phyloP scores from a whole-genome alignment of 148 eudicot species.

The Rhododendron molle region DNA sequence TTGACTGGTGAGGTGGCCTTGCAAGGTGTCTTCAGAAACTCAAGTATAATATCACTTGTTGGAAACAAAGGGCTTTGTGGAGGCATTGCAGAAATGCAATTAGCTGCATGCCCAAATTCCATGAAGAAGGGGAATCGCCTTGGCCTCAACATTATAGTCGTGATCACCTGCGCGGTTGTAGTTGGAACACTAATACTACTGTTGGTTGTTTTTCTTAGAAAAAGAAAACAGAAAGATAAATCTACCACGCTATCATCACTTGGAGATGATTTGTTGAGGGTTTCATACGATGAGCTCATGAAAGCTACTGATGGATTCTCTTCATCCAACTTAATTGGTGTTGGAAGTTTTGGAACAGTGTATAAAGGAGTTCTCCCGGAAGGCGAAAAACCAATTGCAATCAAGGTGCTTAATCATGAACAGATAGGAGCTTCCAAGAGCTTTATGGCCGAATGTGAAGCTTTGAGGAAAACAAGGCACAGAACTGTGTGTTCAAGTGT shows the following conservation, averaged over 20 bases:
- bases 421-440: not conserved
- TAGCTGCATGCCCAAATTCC: not conserved
- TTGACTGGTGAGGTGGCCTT: not conserved
- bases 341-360: not conserved
- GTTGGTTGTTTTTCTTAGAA: not conserved
- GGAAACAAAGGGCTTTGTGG: constrained; percentile 8
- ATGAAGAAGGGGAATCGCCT: not conserved
- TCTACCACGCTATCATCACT: not conserved
- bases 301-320: not conserved
- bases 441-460: not conserved
- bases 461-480: not conserved
- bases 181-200: not conserved
- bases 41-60: not conserved
- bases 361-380: not conserved
- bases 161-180: not conserved
- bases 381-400: not conserved
- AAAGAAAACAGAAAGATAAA: not conserved
- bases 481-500: not conserved
- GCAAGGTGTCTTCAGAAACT: not conserved
- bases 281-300: not conserved
- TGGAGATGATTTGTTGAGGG: not conserved
- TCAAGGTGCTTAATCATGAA: not conserved
- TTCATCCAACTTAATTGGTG: not conserved
- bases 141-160: not conserved
- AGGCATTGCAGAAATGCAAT: not conserved